Evolutionary conservation across 2,329 filamentous ascomycete genomes (phyloP).

Genomic region (Nigrospora osmanthi): DNA sequence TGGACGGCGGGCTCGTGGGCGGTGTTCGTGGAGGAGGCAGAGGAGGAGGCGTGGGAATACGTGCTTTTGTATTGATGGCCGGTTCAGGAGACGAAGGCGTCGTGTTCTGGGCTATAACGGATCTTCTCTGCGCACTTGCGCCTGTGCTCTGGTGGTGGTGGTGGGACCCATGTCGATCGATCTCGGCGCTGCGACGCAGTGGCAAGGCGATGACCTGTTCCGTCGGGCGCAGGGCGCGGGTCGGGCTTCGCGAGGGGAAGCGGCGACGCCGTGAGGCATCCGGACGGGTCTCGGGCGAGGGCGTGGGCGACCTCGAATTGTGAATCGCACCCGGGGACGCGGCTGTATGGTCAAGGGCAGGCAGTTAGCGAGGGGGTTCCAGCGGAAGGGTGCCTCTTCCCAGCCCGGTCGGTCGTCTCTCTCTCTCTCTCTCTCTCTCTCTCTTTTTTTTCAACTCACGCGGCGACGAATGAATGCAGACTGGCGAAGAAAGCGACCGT

Average conservation of each 20-base stretch:
- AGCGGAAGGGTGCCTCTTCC: neutral
- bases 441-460: conserved; percentile 52
- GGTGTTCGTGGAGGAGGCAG: conserved; percentile 13
- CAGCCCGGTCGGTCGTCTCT: neutral
- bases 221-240: conserved; percentile 29
- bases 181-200: conserved; percentile 34
- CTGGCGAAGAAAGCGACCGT: conserved; percentile 54
- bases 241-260: conserved; percentile 46
- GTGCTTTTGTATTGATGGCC: too few relatives aligned
- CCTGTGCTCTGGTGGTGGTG: conserved; percentile 23
- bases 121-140: conserved; percentile 34
- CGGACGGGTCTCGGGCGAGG: conserved; percentile 43
- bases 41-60: conserved; percentile 4
- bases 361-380: conserved; percentile 1
- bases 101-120: conserved; percentile 38
- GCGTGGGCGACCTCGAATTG: conserved; percentile 46
- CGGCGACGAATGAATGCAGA: conserved; percentile 47
- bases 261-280: conserved; percentile 41
- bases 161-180: conserved; percentile 22
- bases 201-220: conserved; percentile 33
- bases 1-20: conserved; percentile 23
- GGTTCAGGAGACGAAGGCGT: conserved; percentile 12
- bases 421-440: too few relatives aligned
- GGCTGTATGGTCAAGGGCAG: conserved; percentile 26
- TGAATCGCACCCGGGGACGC: conserved; percentile 42